Evolutionary conservation across 176 grass and related monocot genomes (phyloP).

Genomic region (Musa beccarii): DNA sequence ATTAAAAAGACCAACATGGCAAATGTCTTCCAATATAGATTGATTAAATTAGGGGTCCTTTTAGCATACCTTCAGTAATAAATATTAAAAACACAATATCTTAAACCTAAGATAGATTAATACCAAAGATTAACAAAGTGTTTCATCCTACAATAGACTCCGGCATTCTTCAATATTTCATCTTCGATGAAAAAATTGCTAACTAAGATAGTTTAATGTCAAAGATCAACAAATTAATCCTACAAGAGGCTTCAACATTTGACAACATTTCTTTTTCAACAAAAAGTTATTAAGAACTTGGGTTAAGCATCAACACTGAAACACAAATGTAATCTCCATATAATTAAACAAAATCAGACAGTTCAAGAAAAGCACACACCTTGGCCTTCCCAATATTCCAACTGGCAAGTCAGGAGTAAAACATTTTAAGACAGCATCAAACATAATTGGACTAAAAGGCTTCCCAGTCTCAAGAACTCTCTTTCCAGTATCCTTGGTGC

Average conservation of each 20-base stretch:
- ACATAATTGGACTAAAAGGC: conserved; percentile 72
- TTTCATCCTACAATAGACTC: background rate
- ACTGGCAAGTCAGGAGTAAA: conserved; percentile 73
- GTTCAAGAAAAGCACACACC: conserved; percentile 24
- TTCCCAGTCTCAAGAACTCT: conserved; percentile 41
- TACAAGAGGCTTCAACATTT: background rate
- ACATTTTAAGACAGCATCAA: conserved; percentile 64
- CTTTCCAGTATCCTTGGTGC: conserved; percentile 52
- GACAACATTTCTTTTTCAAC: background rate
- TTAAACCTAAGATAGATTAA: background rate
- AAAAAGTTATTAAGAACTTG: background rate
- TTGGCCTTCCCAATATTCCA: conserved; percentile 64
- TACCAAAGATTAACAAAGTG: background rate
- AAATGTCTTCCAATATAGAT: no score
- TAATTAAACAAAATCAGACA: background rate
- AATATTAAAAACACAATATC: background rate
- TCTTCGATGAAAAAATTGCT: no score
- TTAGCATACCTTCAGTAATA: no score
- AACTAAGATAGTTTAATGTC: background rate
- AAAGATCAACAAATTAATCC: background rate
- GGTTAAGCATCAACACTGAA: background rate
- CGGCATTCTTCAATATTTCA: background rate
- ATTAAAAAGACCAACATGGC: no score
- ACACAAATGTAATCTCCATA: background rate
- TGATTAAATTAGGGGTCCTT: no score